These are phyloP conservation scores for Mucor saturninus DNA, from an alignment of 371 early-diverging fungal genomes.

Conservation along the genomic window DNA sequence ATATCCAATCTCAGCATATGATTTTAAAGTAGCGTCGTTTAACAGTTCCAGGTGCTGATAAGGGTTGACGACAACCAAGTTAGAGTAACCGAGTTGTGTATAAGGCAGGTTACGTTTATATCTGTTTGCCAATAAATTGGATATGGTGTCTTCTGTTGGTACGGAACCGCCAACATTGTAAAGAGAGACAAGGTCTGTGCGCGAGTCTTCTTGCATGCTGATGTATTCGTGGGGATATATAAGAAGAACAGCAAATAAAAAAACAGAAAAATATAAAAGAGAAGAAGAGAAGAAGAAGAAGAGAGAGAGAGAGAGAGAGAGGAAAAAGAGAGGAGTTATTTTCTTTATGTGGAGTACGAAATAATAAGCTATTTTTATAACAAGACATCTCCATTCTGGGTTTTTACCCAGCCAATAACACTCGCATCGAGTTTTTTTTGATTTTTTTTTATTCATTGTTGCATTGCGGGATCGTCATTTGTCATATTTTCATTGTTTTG, in stretches of 20 bases:
- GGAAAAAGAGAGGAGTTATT: background rate
- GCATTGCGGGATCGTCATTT: no score
- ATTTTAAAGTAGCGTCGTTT: slow-evolving; percentile 51
- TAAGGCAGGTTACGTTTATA: slow-evolving; percentile 55
- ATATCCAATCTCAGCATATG: slow-evolving; percentile 55
- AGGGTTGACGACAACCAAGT: slow-evolving; percentile 61
- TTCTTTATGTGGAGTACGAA: slow-evolving; percentile 14
- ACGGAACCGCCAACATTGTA: slow-evolving; percentile 18
- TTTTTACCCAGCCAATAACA: slow-evolving; percentile 2
- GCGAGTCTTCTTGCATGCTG: slow-evolving; percentile 42
- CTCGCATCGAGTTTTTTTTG: no score
- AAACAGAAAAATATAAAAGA: background rate
- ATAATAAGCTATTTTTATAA: slow-evolving; percentile 10
- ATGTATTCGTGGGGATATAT: background rate
- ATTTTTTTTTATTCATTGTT: no score
- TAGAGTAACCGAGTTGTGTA: slow-evolving; percentile 60
- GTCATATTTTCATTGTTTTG: no score
- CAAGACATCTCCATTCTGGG: slow-evolving; percentile 9
- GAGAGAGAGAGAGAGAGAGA: background rate
- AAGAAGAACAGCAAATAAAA: background rate
- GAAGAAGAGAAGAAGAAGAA: background rate
- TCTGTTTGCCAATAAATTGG: slow-evolving; percentile 50
- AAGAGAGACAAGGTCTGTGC: slow-evolving; percentile 39
- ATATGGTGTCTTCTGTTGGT: slow-evolving; percentile 55
- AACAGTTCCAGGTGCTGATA: slow-evolving; percentile 47